Conservation (phyloP, 306 rosid species). For the Lupinus albus region DNA sequence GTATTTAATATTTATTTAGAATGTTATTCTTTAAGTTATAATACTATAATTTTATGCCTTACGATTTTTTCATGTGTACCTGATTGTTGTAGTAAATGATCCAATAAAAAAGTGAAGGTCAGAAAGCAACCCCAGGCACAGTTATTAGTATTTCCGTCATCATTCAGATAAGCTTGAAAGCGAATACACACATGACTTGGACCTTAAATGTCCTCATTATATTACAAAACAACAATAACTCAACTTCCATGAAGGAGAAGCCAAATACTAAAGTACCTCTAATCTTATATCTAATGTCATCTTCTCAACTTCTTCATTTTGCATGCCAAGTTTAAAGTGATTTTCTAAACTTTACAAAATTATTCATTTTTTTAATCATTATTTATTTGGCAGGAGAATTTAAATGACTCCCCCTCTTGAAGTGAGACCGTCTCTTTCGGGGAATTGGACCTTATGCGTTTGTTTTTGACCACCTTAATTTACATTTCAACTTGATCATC, state of each 20-base stretch:
- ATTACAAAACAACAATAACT: slow-evolving; percentile 8
- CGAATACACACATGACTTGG: slow-evolving; percentile 22
- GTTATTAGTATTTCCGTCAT: slow-evolving; percentile 16
- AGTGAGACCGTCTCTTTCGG: slow-evolving; percentile 7
- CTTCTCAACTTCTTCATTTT: slow-evolving; percentile 39
- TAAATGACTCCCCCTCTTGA: background rate
- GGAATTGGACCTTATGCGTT: slow-evolving; percentile 9
- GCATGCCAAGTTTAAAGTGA: too few relatives aligned
- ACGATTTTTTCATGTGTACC: background rate
- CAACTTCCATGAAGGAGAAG: slow-evolving; percentile 8
- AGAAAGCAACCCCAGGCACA: too few relatives aligned
- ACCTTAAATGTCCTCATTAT: slow-evolving; percentile 22
- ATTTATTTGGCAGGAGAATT: background rate
- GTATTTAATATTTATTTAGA: too few relatives aligned
- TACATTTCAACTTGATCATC: background rate
- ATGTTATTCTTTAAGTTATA: too few relatives aligned
- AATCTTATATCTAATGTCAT: slow-evolving; percentile 27
- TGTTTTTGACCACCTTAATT: slow-evolving; percentile 23
- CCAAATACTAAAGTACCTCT: slow-evolving; percentile 33
- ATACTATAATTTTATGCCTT: too few relatives aligned
- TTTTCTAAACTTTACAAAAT: too few relatives aligned
- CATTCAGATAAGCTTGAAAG: slow-evolving; percentile 44
- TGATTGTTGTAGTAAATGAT: slow-evolving; percentile 5
- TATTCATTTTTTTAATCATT: background rate
- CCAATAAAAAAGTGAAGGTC: background rate